Percentiles rank a stretch among this genome's conserved stretches.
phyloP scores from a whole-genome alignment of 202 grass and related monocot genomes.

The Zoysia matrella region DNA sequence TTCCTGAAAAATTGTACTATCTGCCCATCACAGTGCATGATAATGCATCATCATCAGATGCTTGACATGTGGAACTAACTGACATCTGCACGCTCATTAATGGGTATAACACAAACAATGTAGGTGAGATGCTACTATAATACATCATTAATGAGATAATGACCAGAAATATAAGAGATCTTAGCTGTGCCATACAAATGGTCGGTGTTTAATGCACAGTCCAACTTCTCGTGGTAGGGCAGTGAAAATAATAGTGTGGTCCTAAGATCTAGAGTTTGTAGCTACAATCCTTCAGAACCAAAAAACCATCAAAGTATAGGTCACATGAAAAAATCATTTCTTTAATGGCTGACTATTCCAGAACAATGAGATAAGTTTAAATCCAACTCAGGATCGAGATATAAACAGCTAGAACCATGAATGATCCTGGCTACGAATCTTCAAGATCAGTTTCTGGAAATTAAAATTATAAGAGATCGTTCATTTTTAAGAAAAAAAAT shows the following conservation, averaged over 20 bases:
- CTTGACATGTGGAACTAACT: conserved; percentile 53
- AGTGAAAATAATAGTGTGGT: conserved; percentile 30
- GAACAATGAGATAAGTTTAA: conserved; percentile 5
- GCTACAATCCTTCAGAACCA: conserved; percentile 35
- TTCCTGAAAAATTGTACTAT: conserved; percentile 10
- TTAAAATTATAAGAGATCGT: background rate
- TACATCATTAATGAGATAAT: conserved; percentile 38
- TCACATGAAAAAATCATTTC: conserved; percentile 35
- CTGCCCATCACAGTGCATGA: conserved; percentile 13
- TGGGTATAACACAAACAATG: conserved; percentile 21
- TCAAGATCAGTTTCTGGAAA: background rate
- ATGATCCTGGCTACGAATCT: conserved; percentile 13
- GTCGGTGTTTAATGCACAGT: conserved; percentile 1
- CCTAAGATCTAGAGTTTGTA: conserved; percentile 48
- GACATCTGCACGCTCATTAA: conserved; percentile 40
- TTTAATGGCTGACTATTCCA: conserved; percentile 45
- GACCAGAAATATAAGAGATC: conserved; percentile 30
- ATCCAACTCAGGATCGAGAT: too few relatives aligned
- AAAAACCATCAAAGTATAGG: conserved; percentile 6
- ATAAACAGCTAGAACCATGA: background rate
- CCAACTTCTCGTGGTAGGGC: too few relatives aligned
- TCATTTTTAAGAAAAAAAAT: background rate
- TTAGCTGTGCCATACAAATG: conserved; percentile 32
- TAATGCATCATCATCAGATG: conserved; percentile 33
- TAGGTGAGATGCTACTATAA: conserved; percentile 29